Evolutionary conservation across 768 basidiomycete species (phyloP), one percentile per base, ranked within the genome.

Genomic region (Polyporus arcularius): DNA sequence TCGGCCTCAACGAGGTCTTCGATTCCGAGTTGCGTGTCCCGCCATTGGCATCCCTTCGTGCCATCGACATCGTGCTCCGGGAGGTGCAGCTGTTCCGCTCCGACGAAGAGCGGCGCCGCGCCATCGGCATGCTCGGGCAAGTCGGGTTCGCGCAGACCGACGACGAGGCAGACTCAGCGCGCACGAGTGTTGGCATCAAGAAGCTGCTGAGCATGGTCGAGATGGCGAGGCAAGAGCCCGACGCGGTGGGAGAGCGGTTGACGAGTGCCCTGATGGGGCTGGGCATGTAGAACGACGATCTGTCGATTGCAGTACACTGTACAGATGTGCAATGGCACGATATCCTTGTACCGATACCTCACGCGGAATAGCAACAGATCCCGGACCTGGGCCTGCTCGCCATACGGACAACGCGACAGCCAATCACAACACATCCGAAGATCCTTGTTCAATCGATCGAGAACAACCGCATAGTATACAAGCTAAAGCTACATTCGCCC

Each of bases 151-250:
- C 81, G 11, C 50, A 49, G 16, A 74, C 75, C 7, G 79, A 80
- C n/a, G 76, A 78, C 55, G 79, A 79, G 35, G 79, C 76, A 14
- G 71, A 80, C 10, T 46, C 58, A 42, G 71, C 81, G 14, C 80
- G 77, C 49, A 65, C 95, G 66, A 85, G 88, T 63, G 89, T 98
- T 49, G 97, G 97, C 0, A 86, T 99, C 69, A 98, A 98, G 85
- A 95, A 92, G 75, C 69, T 99, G 72, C 73, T 99, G 71, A 93
- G 88, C 61, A 82, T 91, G 57, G 81, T 96, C 18, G 97, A 99
- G 81, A 98, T 97, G 96, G 92, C 96, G 50, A 82, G 96, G 69
- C 97, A 98, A 76, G 96, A 97, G 69, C 93, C 93, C 1, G 87
- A 92, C 52, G 88, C 86, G 62, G 89, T 87, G 15, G 91, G 85